phyloP scores from a whole-genome alignment of 2,329 filamentous ascomycete species.

The Stemphylium beticola region DNA sequence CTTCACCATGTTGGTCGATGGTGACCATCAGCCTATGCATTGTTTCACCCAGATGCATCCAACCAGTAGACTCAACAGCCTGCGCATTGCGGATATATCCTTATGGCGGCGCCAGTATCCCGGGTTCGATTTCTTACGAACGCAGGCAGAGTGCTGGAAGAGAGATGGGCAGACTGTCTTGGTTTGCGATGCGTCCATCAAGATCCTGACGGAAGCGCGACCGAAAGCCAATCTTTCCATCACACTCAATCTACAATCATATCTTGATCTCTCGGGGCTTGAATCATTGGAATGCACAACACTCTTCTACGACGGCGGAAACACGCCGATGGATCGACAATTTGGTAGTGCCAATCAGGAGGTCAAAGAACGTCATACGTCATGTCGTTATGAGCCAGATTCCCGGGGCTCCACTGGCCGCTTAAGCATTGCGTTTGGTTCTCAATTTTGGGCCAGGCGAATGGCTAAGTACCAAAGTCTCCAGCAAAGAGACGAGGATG shows the following conservation, averaged over 20 bases:
- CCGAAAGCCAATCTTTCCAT: slow-evolving; percentile 43
- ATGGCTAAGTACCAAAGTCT: slow-evolving; percentile 38
- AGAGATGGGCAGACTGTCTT: slow-evolving; percentile 44
- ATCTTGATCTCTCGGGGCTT: slow-evolving; percentile 39
- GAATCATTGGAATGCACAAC: slow-evolving; percentile 42
- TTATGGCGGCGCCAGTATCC: slow-evolving; percentile 44
- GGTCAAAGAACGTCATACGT: slow-evolving; percentile 29
- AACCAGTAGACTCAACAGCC: slow-evolving; percentile 36
- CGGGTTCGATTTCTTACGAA: slow-evolving; percentile 36
- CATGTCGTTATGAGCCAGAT: slow-evolving; percentile 28
- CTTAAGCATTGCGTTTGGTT: slow-evolving; percentile 49
- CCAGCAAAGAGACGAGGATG: slow-evolving; percentile 28
- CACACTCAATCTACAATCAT: slow-evolving; percentile 42
- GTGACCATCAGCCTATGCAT: slow-evolving; percentile 44
- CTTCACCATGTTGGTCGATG: slow-evolving; percentile 53
- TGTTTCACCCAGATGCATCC: slow-evolving; percentile 47
- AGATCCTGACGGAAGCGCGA: slow-evolving; percentile 48
- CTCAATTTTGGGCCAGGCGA: slow-evolving; percentile 52
- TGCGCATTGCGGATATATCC: slow-evolving; percentile 40
- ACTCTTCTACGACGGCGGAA: slow-evolving; percentile 43
- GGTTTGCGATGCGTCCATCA: slow-evolving; percentile 51
- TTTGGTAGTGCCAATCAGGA: slow-evolving; percentile 28
- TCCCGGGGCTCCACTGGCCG: slow-evolving; percentile 23
- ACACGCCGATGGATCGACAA: slow-evolving; percentile 29
- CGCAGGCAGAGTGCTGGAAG: slow-evolving; percentile 26